Percentiles rank a stretch among this genome's conserved stretches.
Conservation (phyloP, 2,329 filamentous ascomycete species). For the Xylaria sp. region DNA sequence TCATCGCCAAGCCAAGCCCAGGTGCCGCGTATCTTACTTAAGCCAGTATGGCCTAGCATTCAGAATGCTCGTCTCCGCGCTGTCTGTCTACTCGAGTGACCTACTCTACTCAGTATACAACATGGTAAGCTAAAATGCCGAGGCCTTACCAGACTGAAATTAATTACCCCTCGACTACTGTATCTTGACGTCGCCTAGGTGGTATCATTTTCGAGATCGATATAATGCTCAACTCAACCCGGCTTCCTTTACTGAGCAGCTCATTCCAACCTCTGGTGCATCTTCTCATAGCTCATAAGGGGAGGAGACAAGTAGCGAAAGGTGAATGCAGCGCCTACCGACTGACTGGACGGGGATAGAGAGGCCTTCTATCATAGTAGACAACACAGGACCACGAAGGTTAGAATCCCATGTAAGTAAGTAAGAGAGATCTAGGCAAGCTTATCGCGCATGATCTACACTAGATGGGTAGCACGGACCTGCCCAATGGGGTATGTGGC, state of each 20-base stretch:
- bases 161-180: conserved; percentile 18
- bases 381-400: not conserved
- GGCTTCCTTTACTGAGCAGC: not conserved
- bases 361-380: not conserved
- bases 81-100: not conserved
- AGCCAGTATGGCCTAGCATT: conserved; percentile 16
- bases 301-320: not conserved
- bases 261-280: not conserved
- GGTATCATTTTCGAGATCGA: conserved; percentile 1
- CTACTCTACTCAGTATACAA: conserved; percentile 10
- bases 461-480: conserved; percentile 33
- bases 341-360: not conserved
- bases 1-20: conserved; percentile 31
- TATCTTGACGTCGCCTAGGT: not conserved
- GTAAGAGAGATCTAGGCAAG: conserved; percentile 5
- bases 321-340: not conserved
- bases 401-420: not conserved
- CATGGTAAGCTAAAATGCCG: conserved; percentile 31
- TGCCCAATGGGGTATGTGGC: conserved; percentile 35
- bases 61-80: conserved; percentile 5
- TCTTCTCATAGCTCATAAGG: not conserved
- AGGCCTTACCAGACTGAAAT: conserved; percentile 7
- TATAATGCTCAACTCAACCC: conserved; percentile 6
- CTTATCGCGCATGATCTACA: conserved; percentile 34
- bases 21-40: conserved; percentile 8